Base-by-base conservation (phyloP, 805 yeast genomes). In the Yarrowia hollandica region DNA sequence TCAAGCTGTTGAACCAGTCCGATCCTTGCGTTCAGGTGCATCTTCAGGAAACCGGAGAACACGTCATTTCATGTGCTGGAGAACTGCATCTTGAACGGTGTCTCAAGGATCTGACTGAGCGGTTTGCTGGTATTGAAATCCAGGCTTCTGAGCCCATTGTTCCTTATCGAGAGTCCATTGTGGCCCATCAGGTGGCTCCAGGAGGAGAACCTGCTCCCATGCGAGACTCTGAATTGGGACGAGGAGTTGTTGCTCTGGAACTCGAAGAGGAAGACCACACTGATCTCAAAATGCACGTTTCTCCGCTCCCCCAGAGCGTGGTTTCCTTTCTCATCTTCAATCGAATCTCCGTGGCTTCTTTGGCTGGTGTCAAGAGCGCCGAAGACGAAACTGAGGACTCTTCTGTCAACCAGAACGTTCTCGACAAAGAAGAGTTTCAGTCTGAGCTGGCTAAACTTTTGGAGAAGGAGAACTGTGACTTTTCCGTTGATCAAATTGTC, bases 51-150 rank as follows among this genome's bases (percentile, higher is more conserved):
- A 83, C 85, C 8, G 99, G 99, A 60, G 99, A 94, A 72, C 88
- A 88, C 65, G 90, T 94, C 64, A 76, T 94, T 65, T 89, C 96
- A 42, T 91, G 96, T 9, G 97, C 99, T 9, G 99, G 99, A 52
- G 99, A 94, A 72, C 77, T 94, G 63, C 99, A 94, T 75, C 76
- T 94, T 38, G 99, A 94, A 68, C 81, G 99, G 68, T 94, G 99
- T 72, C 71, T 94, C 64, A 90, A 90, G 67, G 99, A 94, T 73
- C 74, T 94, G 67, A 83, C 81, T 59, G 96, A 89, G 66, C 77
- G 98, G 65, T 94, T 90, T 78, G 97, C 98, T 0, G 90, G 91
- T 11, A 82, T 90, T 65, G 97, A 90, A 54, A 84, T 94, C 10
- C 82, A 86, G 3, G 82, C 85, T 28, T 92, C 96, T 23, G 88